Base-by-base conservation (phyloP, 495 filamentous ascomycete genomes). In the Filosporella fistucella region DNA sequence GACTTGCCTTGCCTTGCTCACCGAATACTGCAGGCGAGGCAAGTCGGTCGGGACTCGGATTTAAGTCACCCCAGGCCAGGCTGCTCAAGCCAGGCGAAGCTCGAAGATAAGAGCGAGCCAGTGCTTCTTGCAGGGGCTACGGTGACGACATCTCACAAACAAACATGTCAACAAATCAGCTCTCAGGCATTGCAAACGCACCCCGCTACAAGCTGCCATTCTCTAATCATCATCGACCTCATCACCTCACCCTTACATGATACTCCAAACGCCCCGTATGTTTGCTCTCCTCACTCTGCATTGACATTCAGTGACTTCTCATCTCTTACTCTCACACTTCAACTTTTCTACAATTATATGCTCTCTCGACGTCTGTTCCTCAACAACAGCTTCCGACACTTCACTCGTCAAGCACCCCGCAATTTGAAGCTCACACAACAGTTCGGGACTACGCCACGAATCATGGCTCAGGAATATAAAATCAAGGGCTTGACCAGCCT, bases 401-500 rank as follows among this genome's bases (percentile, higher is more conserved):
- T 33, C 14, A 18, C 35, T 21, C 46, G 41, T 41, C 52, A 47
- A 50, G 34, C 50, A 21, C 44, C 38, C 39, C 51, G 28, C 45
- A 36, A 43, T 54, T 18, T 46, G 8, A 35, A 14, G 21, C 35
- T 38, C 16, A 20, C n/a, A 3, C 14, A 6, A 8, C 46, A 42
- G 41, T 42, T 42, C 46, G 41, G 46, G 16, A 49, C 65, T 18
- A 44, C 47, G 9, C 42, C 49, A 32, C 54, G 58, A 58, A 61
- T 57, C 51, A 76, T 78, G 74, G 68, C 70, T 17, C 64, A 85
- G 46, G 86, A 95, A 72, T 96, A 84, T 71, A 94, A 89, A 61
- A 76, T 98, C 54, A 95, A 93, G 59, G 83, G 75, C 45, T 69
- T 96, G 40, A 73, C 76, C 23, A 82, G 81, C 48, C 70, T 94